Conservation (phyloP, 345 rosid genomes). For the Trapa incisa region DNA sequence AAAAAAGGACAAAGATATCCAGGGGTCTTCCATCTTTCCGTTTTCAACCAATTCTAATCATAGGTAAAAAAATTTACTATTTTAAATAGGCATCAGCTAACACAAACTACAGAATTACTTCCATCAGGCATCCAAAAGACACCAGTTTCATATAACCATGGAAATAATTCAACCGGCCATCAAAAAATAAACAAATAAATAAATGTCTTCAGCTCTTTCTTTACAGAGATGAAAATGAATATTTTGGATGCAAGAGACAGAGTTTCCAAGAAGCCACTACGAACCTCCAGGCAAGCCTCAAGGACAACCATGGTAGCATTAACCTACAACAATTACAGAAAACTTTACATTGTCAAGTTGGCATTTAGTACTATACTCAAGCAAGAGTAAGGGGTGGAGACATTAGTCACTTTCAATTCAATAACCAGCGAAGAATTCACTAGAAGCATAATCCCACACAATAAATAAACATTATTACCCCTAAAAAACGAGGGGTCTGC, state of each 20-base stretch:
- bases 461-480: conserved; percentile 25
- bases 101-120: neutral
- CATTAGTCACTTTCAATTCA: neutral
- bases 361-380: neutral
- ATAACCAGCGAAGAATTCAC: neutral
- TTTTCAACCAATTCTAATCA: neutral
- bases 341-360: neutral
- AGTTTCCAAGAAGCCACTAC: conserved; percentile 29
- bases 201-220: no score
- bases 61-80: neutral
- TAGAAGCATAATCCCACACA: neutral
- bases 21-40: neutral
- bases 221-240: conserved; percentile 27
- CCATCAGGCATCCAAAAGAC: neutral
- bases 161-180: conserved; percentile 5
- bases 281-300: conserved; percentile 33
- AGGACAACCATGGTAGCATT: conserved; percentile 40
- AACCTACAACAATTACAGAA: conserved; percentile 23
- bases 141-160: neutral
- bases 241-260: conserved; percentile 26
- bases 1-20: neutral
- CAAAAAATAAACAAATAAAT: no score
- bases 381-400: neutral
- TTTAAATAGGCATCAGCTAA: neutral
- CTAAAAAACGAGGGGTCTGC: conserved; percentile 27